Base-by-base conservation (phyloP, 2,329 filamentous ascomycete genomes). In the Cladosporium sp. region DNA sequence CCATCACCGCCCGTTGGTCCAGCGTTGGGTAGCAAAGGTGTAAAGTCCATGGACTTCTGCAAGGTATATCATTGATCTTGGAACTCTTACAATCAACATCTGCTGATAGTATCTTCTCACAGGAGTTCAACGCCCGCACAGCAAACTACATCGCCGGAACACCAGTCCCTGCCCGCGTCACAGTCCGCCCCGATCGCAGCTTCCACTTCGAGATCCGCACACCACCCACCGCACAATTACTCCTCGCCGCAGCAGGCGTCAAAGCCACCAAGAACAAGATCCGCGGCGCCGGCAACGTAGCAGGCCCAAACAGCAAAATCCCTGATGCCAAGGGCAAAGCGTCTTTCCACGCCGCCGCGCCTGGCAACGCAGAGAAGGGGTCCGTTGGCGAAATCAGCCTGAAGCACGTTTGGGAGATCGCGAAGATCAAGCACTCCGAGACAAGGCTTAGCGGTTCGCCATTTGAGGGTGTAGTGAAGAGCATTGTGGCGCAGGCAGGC, bases 1-100 rank as follows among this genome's bases (percentile, higher is more conserved):
- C 95, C 95, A 32, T 96, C 93, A 80, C 95, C 95, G 36, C 95
- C 95, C 5, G 93, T 99, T 74, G 95, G 95, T 84, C 95, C 95
- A 66, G 95, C 95, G 63, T 86, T 99, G 70, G 95, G 95, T 81
- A 94, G 90, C 79, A 98, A 97, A 84, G 95, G 95, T 84, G 91
- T 99, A 68, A 99, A 99, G 84, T 96, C 91, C 66, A 99, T 99
- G 90, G 95, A 99, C 81, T 99, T 98, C 79, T 98, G 95, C 88
- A 98, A 98, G 86, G 94, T 96, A 78, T 65, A 76, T 59, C n/a
- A 48, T 43, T 49, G 63, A 21, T 32, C 26, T 21, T 46, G 30
- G 21, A 18, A 49, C 46, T 57, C 10, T 3, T 16, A 39, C 18
- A 28, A 56, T 48, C 63, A 39, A 46, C 39, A 46, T 63, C 43